These are phyloP conservation scores for Noccaea caerulescens DNA, from an alignment of 345 rosid genomes.

Conservation along the genomic window DNA sequence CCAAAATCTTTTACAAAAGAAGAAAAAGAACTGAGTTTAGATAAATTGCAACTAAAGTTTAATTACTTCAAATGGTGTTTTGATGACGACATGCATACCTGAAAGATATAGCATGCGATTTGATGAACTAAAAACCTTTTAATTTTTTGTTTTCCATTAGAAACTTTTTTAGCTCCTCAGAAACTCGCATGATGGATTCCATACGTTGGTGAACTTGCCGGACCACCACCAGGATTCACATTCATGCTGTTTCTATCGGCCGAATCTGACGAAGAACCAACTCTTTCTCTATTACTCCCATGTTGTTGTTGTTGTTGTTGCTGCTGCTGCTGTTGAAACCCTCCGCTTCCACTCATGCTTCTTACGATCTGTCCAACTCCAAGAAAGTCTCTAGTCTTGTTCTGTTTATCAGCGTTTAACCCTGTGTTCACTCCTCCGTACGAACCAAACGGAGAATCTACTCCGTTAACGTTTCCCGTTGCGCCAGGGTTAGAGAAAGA, in stretches of 20 bases:
- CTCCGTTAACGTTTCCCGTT: conserved; percentile 46
- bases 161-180: conserved; percentile 21
- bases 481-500: conserved; percentile 50
- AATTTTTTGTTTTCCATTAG: not conserved
- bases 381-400: conserved; percentile 73
- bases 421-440: conserved; percentile 41
- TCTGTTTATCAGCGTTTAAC: conserved; percentile 49
- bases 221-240: conserved; percentile 46
- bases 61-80: conserved; percentile 43
- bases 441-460: conserved; percentile 42
- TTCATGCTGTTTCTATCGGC: conserved; percentile 46
- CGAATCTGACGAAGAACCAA: conserved; percentile 52
- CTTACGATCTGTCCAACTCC: conserved; percentile 74
- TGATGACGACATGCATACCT: conserved; percentile 43
- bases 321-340: conserved; percentile 47
- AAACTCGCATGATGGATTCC: conserved; percentile 46
- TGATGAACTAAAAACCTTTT: conserved; percentile 29
- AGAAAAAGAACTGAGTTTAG: conserved; percentile 31
- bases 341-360: conserved; percentile 52
- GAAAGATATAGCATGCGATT: conserved; percentile 37
- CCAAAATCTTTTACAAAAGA: conserved; percentile 39
- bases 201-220: conserved; percentile 46
- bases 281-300: conserved; percentile 37
- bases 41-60: conserved; percentile 41
- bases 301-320: conserved; percentile 32